Evolutionary conservation across 495 filamentous ascomycete species (phyloP), one percentile per base, ranked within the genome.

Genomic region (Aspergillus saccharolyticus): DNA sequence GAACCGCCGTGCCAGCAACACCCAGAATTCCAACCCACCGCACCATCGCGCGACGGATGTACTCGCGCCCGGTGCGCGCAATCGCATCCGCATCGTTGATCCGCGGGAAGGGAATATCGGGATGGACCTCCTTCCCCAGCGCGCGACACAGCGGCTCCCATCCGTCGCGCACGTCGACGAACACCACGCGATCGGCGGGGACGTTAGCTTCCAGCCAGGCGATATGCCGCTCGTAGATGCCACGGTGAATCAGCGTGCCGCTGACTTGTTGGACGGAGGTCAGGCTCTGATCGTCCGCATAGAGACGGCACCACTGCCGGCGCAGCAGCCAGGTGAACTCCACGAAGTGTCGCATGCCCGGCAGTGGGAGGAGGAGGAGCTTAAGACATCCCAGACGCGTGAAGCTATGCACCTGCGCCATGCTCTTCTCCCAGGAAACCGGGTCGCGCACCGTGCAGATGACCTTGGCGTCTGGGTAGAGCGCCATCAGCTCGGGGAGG

Each of bases 141-240:
- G 80, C 79, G 52, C 66, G 57, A 59, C 80, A 82, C 42, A 82
- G 58, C 5, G 79, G 78, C 56, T 57, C 74, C 78, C 80, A 83
- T 1, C 80, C 80, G 43, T 78, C 74, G 52, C 63, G 69, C 1
- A 80, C 67, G 30, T 75, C 62, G 61, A 73, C 78, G 51, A 81
- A 72, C 44, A 83, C 63, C 62, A 83, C 52, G 16, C 70, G 65
- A 3, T 76, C 74, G 18, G 69, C 69, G 1, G 78, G 77, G 0
- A 79, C 73, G 22, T 75, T 54, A 10, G 67, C 61, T 53, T 72
- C 65, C 21, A 80, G 54, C 59, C 69, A 67, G 1, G 61, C 63
- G 45, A 71, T 61, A 61, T 76, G 71, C 3, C 53, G 18, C 22
- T n/a, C 30, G 24, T 46, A 59, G 17, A 59, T n/a, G 12, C 43